Base-by-base conservation (phyloP, 805 yeast genomes). In the Sugiyamaella qingdaonensis region DNA sequence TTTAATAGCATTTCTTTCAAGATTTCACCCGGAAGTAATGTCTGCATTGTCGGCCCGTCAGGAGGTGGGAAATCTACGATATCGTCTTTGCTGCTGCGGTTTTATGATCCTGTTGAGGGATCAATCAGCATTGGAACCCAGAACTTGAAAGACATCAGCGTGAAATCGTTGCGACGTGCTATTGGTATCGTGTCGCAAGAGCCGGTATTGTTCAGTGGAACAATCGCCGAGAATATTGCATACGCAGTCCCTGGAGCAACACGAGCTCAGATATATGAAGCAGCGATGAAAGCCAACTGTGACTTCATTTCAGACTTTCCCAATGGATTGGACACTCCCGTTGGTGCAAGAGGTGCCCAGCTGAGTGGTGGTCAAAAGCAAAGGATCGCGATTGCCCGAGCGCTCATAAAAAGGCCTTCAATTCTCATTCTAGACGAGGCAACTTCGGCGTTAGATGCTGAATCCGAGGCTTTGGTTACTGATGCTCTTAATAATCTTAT, bases 41-140 rank as follows among this genome's bases (percentile, higher is more conserved):
- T 91, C 13, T 91, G 97, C 66, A 82, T 92, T 54, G 97, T 91
- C 14, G 98, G 98, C 1, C 97, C 96, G n/a, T 85, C 95, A 33
- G 98, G 98, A 1, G 87, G 96, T 56, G 98, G 98, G 24, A 92
- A 92, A 67, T 88, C 96, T 14, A 91, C 97, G 0, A 80, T 92
- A 2, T 78, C 91, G 5, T 88, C 91, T 49, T 71, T 92, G 49
- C 70, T 92, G 44, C 70, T 91, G 60, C 75, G 98, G 54, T 88
- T 87, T 65, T 92, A 92, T 68, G 96, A 90, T 62, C 91, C 95
- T 1, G 65, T 66, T 10, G 55, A 67, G 0, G 98, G 98, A 21
- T 61, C 68, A 7, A 81, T 92, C 33, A 60, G 71, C 2, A 75
- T 91, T 18, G 90, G 90, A 56, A 81, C 80, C 10, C 78, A 80